Conservation (phyloP, 225 moss, liverwort and hornwort genomes). For the Physcomitrellopsis africana region DNA sequence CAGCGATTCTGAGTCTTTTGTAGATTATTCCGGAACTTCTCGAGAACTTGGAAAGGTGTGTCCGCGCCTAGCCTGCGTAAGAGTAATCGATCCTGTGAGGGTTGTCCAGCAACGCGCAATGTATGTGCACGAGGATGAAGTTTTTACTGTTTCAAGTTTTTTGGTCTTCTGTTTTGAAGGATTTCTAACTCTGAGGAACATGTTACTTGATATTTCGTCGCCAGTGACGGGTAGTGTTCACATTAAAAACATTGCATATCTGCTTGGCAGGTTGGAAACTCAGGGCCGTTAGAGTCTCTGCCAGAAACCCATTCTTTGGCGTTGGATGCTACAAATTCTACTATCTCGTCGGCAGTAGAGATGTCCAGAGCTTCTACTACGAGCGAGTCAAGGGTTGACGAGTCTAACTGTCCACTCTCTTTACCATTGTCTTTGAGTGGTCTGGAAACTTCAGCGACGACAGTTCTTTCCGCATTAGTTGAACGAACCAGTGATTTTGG, state of each 20-base stretch:
- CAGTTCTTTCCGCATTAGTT: neutral
- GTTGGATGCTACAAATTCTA: slow-evolving; percentile 39
- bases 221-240: slow-evolving; percentile 8
- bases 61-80: neutral
- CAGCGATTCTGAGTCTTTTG: slow-evolving; percentile 50
- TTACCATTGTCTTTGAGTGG: slow-evolving; percentile 11
- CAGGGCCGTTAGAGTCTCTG: slow-evolving; percentile 48
- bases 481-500: slow-evolving; percentile 30
- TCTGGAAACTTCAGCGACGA: slow-evolving; percentile 31
- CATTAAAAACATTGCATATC: neutral
- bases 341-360: slow-evolving; percentile 15
- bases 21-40: slow-evolving; percentile 41
- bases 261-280: slow-evolving; percentile 45
- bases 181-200: too few species aligned
- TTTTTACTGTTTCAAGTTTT: too few species aligned
- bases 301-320: slow-evolving; percentile 59
- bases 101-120: too few species aligned
- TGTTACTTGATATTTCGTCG: neutral
- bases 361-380: neutral
- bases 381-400: slow-evolving; percentile 13
- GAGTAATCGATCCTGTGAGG: neutral
- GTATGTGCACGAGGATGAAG: too few species aligned
- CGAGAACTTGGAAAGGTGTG: slow-evolving; percentile 52
- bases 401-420: slow-evolving; percentile 6
- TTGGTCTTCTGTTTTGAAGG: too few species aligned